Base-by-base conservation (phyloP, 129 eudicot species). In the Centella asiatica region DNA sequence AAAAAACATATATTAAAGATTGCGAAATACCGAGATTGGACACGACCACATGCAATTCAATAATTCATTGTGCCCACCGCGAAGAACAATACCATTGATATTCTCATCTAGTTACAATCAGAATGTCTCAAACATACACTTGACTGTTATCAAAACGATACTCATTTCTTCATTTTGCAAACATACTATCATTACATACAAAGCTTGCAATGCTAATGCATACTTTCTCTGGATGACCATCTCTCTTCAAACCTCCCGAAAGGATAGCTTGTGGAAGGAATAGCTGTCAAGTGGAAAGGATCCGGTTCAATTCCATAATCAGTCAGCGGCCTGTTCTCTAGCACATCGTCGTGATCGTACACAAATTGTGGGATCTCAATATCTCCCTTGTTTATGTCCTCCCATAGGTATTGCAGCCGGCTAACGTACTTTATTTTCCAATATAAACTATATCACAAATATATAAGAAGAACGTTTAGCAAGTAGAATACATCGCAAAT, bases 281-380 rank as follows among this genome's bases (percentile, higher is more conserved):
- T 71, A 57, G 80, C 84, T 0, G 81, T 76, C 60, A 92, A 40
- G 68, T 79, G 80, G 23, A 81, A 68, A 29, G 94, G 97, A 78
- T 83, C 97, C 0, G 97, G 95, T 74, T 92, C 98, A 32, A 87
- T 87, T 19, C 98, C 95, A 37, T 92, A 92, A 80, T 92, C 98
- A 0, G 94, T 92, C 3, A 92, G 77, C 18, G 90, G 98, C 70
- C 98, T 75, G 62, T 87, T 83, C 75, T 92, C 95, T n/a, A 92
- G 74, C 68, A 92, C 67, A 19, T 84, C 76, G 68, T 92, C 95
- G 13, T 92, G 98, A 15, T 78, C 63, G 60, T 48, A 66, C 74
- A 92, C 98, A 57, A 92, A 90, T 28, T 87, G 90, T 1, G 98
- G 98, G 57, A 92, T 87, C 76, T 92, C 98, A 44, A 87, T 56